A percentile compares a stretch with the other conserved stretches of the same genome.
These are phyloP conservation scores for Cyberlindnera subsufficiens DNA, from an alignment of 805 yeast genomes.

Conservation along the genomic window DNA sequence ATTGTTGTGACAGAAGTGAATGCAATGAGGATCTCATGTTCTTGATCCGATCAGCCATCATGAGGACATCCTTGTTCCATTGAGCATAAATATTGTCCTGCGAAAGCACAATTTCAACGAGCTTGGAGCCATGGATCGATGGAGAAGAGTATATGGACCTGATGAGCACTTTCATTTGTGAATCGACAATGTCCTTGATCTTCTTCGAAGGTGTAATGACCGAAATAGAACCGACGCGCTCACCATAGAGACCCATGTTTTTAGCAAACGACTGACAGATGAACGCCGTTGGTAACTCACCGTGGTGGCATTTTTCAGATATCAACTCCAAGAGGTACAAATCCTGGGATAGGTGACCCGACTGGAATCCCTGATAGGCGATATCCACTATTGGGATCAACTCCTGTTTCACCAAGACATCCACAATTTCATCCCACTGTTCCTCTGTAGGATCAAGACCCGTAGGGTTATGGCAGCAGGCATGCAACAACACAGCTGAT, in stretches of 20 bases:
- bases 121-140: conserved; percentile 88
- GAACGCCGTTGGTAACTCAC: conserved; percentile 45
- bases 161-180: conserved; percentile 77
- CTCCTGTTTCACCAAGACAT: conserved; percentile 48
- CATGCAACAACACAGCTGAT: conserved; percentile 73
- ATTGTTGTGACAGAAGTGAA: conserved; percentile 51
- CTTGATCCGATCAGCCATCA: conserved; percentile 75
- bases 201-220: conserved; percentile 51
- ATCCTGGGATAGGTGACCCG: conserved; percentile 77
- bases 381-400: conserved; percentile 82
- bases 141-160: conserved; percentile 91
- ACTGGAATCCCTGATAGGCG: conserved; percentile 94
- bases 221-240: conserved; percentile 82
- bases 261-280: conserved; percentile 91
- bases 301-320: conserved; percentile 32
- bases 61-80: conserved; percentile 79
- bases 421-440: conserved; percentile 75
- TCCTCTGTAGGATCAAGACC: conserved; percentile 84
- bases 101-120: conserved; percentile 72
- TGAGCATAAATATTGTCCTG: conserved; percentile 51
- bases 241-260: conserved; percentile 94
- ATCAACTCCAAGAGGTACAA: conserved; percentile 47
- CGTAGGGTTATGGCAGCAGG: conserved; percentile 96
- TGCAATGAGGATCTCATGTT: conserved; percentile 62
- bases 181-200: conserved; percentile 49